Base-by-base conservation (phyloP, 805 yeast genomes). In the Saccharomycopsis sp. region DNA sequence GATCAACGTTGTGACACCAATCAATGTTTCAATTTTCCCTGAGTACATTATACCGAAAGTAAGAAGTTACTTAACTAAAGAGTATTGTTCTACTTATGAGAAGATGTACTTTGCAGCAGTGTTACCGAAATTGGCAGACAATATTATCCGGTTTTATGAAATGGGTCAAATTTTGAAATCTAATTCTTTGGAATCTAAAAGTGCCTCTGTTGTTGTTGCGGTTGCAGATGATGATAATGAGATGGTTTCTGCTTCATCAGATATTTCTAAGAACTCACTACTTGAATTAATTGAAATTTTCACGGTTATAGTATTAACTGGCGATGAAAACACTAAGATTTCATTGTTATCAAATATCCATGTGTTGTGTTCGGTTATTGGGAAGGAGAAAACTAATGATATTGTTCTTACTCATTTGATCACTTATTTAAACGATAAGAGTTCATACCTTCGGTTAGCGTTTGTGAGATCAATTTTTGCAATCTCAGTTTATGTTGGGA, bases 371-470 rank as follows among this genome's bases (percentile, higher is more conserved):
- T 69, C 79, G 7, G 84, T 83, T 47, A 80, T 93, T 57, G 96
- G 96, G 0, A 78, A 81, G 44, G 95, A 86, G 44, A 85, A 79
- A 53, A 83, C 96, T 0, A 89, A 85, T 56, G 97, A 93, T 58
- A 68, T 93, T 33, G 79, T 93, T 19, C 63, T 93, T 38, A 88
- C 96, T 37, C 97, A 93, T 65, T 66, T 89, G 45, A 89, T 93
- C 36, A 89, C 97, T 0, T 93, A 88, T 56, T 64, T 93, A 51
- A 93, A 93, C 60, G 96, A 89, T 57, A 71, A 77, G 44, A 78
- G 79, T 55, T 65, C 81, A 0, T 72, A 77, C 17, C 65, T 93
- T 19, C 68, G 94, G 48, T 64, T 84, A 23, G 77, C 80, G 3
- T 80, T 93, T 54, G 79, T 90, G 29, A 72, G 78, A 34, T 71